Base-by-base conservation (phyloP, 2,329 filamentous ascomycete species). In the Trichophyton equinum region DNA sequence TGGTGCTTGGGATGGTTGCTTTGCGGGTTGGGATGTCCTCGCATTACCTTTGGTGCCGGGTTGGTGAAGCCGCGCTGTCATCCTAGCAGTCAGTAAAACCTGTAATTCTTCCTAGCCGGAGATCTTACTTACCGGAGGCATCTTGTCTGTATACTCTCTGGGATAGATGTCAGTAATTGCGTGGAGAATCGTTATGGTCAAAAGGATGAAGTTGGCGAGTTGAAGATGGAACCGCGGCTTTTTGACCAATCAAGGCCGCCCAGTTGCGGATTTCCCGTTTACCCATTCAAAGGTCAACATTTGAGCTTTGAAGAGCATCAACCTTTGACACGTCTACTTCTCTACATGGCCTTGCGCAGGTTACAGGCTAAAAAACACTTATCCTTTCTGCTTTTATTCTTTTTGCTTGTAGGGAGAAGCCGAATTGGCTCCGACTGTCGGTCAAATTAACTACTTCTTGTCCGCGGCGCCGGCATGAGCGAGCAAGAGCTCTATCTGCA, bases 31-130 rank as follows among this genome's bases (percentile, higher is more conserved):
- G n/a, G 46, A 30, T 33, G 53, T 38, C 18, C 51, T 42, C 60
- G 57, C 67, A 2, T 15, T 15, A 78, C 76, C 72, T 77, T 76
- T 6, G 75, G 76, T 27, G 77, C 71, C 30, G 76, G 75, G 61
- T 79, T 76, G 38, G 75, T 81, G 65, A 75, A 74, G 27, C 74
- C 75, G 65, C 77, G 76, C 76, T 81, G 58, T 38, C 53, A 40
- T 8, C 11, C 20, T 18, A 27, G 15, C 55, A 58, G 36, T 55
- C 51, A 55, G 51, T 44, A 44, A 25, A 22, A 20, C 8, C 3
- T 55, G 13, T 36, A 9, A 13, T 20, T 2, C 7, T 15, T 36
- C 7, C 15, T 5, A 20, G 33, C 25, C 3, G 0, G n/a, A 15
- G 18, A 7, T n/a, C 9, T 30, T 8, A 55, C 51, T 55, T 36